Conservation (phyloP, 805 yeast genomes). For the Saccharomycopsis sp. region DNA sequence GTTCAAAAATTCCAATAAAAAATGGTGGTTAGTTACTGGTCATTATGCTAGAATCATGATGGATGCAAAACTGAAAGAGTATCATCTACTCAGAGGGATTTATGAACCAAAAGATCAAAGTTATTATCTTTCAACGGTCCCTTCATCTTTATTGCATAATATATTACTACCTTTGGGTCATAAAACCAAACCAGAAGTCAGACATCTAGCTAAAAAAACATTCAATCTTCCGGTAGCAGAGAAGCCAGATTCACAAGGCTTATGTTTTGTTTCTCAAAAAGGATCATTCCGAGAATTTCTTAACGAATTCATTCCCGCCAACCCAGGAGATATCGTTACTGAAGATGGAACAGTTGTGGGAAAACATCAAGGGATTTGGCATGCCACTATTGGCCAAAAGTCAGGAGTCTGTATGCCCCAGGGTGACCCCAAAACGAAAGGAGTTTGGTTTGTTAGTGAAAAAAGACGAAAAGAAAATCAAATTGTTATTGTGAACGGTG, state of each 20-base stretch:
- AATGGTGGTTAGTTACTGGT: slow-evolving; percentile 89
- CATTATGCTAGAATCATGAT: slow-evolving; percentile 55
- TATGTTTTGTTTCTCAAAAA: slow-evolving; percentile 75
- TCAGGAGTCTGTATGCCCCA: slow-evolving; percentile 81
- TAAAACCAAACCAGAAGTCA: slow-evolving; percentile 59
- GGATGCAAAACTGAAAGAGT: slow-evolving; percentile 24
- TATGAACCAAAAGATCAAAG: slow-evolving; percentile 76
- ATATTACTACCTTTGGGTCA: slow-evolving; percentile 77
- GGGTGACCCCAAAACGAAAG: slow-evolving; percentile 62
- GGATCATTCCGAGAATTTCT: slow-evolving; percentile 63
- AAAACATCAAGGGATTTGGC: slow-evolving; percentile 79
- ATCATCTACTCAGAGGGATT: slow-evolving; percentile 46
- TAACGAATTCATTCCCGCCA: slow-evolving; percentile 58
- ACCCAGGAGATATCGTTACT: slow-evolving; percentile 74
- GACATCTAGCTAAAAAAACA: slow-evolving; percentile 47
- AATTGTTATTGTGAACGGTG: slow-evolving; percentile 68
- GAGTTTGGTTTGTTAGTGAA: slow-evolving; percentile 80
- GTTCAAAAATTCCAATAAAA: slow-evolving; percentile 18
- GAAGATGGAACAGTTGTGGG: slow-evolving; percentile 73
- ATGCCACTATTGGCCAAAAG: slow-evolving; percentile 89
- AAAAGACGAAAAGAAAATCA: slow-evolving; percentile 59
- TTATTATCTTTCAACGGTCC: slow-evolving; percentile 71
- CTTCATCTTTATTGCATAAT: slow-evolving; percentile 31
- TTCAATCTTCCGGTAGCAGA: slow-evolving; percentile 47
- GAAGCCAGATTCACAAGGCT: slow-evolving; percentile 92